These are phyloP conservation scores for Paxillus ammoniavirescens DNA, from an alignment of 768 basidiomycete species.

Conservation along the genomic window DNA sequence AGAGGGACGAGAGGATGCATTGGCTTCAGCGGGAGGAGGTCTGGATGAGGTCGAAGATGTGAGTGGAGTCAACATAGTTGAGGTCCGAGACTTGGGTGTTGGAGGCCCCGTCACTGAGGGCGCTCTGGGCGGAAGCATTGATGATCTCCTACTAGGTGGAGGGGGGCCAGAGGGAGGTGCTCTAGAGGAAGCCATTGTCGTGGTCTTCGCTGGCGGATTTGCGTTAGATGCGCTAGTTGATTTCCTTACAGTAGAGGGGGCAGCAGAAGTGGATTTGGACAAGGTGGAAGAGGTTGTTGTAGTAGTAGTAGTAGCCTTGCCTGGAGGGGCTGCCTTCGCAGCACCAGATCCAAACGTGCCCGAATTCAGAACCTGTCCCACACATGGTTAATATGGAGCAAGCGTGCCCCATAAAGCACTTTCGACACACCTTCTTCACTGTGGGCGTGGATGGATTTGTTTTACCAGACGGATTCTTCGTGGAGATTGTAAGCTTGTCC, in stretches of 20 bases:
- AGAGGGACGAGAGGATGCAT: conserved; percentile 41
- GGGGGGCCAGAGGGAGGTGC: conserved; percentile 27
- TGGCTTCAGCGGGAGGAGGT: conserved; percentile 18
- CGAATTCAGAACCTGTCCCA: conserved; percentile 56
- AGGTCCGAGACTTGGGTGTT: conserved; percentile 37
- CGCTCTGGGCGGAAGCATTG: conserved; percentile 35
- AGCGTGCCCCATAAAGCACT: conserved; percentile 16
- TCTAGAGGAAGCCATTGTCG: conserved; percentile 33
- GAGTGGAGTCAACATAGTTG: conserved; percentile 28
- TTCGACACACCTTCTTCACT: conserved; percentile 64
- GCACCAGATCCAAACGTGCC: conserved; percentile 64
- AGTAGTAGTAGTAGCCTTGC: conserved; percentile 38
- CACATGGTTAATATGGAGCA: conserved; percentile 27
- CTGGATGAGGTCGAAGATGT: conserved; percentile 22
- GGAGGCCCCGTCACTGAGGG: conserved; percentile 39
- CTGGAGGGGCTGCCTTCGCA: conserved; percentile 41
- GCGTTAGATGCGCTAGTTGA: conserved; percentile 25
- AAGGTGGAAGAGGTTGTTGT: conserved; percentile 27
- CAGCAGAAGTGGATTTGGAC: conserved; percentile 25
- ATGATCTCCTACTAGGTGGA: conserved; percentile 32
- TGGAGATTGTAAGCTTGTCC: conserved; percentile 37
- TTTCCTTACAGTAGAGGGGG: conserved; percentile 31
- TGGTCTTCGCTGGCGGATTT: conserved; percentile 30
- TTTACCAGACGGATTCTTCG: conserved; percentile 46
- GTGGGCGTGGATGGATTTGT: conserved; percentile 49